Conservation (phyloP, 2,329 filamentous ascomycete species). For the Sporothrix curviconia region DNA sequence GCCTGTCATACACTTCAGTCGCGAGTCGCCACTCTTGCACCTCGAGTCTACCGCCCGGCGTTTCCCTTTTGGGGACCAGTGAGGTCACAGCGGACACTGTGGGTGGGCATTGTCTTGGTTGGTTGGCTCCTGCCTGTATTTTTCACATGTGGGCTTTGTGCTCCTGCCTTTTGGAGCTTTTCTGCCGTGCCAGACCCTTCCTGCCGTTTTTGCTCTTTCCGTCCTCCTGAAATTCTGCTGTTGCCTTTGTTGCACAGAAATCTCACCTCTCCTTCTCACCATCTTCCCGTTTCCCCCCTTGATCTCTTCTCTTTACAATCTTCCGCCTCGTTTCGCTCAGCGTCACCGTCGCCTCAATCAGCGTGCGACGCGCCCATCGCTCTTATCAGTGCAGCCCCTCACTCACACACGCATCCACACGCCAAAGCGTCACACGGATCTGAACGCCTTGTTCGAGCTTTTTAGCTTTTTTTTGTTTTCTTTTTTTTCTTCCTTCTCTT, state of each 20-base stretch:
- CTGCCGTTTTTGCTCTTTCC: background rate
- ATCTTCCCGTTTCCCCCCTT: background rate
- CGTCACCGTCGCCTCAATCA: too few relatives aligned
- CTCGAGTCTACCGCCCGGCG: too few relatives aligned
- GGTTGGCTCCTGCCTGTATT: background rate
- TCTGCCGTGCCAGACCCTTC: background rate
- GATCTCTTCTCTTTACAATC: background rate
- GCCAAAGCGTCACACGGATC: background rate
- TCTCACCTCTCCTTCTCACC: background rate
- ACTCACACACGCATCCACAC: background rate
- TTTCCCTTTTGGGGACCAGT: conserved; percentile 2
- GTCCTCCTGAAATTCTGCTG: background rate
- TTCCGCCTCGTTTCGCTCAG: background rate
- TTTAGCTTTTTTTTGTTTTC: background rate
- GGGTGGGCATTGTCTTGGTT: background rate
- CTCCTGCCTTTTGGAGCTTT: background rate
- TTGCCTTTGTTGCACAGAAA: background rate
- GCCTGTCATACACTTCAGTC: too few relatives aligned
- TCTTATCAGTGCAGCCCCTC: background rate
- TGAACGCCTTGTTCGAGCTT: background rate
- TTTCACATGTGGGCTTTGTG: conserved; percentile 9
- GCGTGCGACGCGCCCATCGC: background rate
- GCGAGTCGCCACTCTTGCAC: conserved; percentile 4
- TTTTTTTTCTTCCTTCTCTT: background rate
- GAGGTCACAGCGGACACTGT: background rate